Conservation (phyloP, 1,139 yeast genomes). For the Suhomyces choctaworum region DNA sequence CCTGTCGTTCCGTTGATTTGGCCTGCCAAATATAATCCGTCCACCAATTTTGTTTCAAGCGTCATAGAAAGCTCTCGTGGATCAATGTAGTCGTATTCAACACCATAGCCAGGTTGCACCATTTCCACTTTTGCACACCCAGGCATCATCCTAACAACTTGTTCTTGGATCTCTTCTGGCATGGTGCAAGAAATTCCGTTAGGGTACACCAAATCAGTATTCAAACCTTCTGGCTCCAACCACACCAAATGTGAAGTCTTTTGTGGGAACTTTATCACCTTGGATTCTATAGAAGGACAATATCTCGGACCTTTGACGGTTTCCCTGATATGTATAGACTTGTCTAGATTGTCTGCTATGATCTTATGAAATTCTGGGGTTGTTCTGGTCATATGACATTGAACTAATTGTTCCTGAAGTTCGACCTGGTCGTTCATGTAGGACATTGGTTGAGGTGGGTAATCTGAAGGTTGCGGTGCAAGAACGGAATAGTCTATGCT, state of each 20-base stretch:
- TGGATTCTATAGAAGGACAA: conserved; percentile 95
- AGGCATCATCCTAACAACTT: conserved; percentile 72
- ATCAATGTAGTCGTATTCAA: conserved; percentile 94
- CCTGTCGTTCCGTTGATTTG: conserved; percentile 99
- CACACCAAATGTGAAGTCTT: conserved; percentile 80
- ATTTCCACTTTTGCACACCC: conserved; percentile 87
- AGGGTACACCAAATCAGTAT: conserved; percentile 84
- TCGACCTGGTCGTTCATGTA: conserved; percentile 69
- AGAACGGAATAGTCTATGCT: conserved; percentile 68
- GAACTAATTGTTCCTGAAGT: conserved; percentile 56
- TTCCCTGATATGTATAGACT: conserved; percentile 88
- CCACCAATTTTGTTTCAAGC: conserved; percentile 76
- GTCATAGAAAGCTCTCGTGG: conserved; percentile 83
- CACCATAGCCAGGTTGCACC: conserved; percentile 97
- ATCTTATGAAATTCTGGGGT: conserved; percentile 73
- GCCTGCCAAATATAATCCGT: conserved; percentile 87
- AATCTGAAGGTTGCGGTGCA: conserved; percentile 73
- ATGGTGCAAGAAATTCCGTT: conserved; percentile 95
- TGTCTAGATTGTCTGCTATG: conserved; percentile 67
- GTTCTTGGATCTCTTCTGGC: conserved; percentile 89
- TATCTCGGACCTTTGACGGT: conserved; percentile 96
- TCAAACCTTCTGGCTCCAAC: conserved; percentile 96
- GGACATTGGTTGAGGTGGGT: conserved; percentile 87
- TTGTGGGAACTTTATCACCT: conserved; percentile 76
- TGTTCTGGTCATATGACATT: conserved; percentile 79